A percentile compares a stretch with the other conserved stretches of the same genome.
Evolutionary conservation across 108 stramenopile species (phyloP).

Genomic region (Epithemia pelagica): DNA sequence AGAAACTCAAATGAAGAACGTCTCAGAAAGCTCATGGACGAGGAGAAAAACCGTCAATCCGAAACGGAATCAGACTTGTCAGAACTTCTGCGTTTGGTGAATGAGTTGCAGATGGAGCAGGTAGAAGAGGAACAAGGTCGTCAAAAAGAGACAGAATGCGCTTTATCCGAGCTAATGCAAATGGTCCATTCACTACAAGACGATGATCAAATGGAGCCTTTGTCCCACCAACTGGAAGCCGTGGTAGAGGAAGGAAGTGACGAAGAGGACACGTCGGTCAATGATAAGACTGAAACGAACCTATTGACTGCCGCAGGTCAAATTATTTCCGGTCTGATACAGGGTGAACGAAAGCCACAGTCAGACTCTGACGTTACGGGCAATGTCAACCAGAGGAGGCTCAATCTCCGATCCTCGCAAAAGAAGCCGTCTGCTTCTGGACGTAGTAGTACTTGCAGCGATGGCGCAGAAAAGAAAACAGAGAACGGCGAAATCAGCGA

Average conservation of each 20-base stretch:
- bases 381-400: too few species aligned
- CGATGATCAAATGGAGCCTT: not conserved
- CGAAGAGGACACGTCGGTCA: not conserved
- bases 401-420: too few species aligned
- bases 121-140: not conserved
- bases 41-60: not conserved
- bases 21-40: not conserved
- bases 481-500: too few species aligned
- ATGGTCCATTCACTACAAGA: not conserved
- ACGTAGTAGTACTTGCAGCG: too few species aligned
- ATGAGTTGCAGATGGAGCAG: not conserved
- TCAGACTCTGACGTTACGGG: too few species aligned
- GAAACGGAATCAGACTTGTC: not conserved
- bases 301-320: too few species aligned
- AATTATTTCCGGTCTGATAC: too few species aligned
- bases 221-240: not conserved
- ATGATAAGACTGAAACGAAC: not conserved
- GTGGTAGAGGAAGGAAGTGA: not conserved
- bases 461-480: too few species aligned
- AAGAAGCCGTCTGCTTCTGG: too few species aligned
- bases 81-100: not conserved
- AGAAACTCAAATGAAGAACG: not conserved
- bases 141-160: not conserved
- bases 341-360: too few species aligned
- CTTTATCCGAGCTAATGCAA: not conserved